Evolutionary conservation across 441 rosid genomes (phyloP), one percentile per base, ranked within the genome.

Genomic region (Gossypium lobatum): DNA sequence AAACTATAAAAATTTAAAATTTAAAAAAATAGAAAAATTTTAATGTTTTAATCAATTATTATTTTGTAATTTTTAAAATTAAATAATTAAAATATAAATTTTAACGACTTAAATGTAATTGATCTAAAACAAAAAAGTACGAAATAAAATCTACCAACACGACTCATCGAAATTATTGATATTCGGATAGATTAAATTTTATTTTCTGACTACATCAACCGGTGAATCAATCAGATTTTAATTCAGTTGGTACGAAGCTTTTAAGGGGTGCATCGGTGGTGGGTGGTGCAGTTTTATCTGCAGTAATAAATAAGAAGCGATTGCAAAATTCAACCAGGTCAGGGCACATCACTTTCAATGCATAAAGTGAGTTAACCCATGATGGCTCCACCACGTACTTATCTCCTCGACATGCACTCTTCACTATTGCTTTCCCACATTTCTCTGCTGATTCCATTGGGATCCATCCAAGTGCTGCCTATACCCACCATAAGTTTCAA

Each of bases 341-440:
- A 0, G 85, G 85, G 75, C 73, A 82, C 60, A 82, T 7, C 16
- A 69, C 59, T 73, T 80, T 82, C 54, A 75, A 37, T n/a, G 75
- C 58, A 80, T 75, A 83, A 1, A 72, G 23, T 0, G 79, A 63
- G 53, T 75, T 72, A 7, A 81, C 23, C 89, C 87, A 85, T 1
- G 78, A 68, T 0, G 93, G 94, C 67, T 81, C 89, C 6, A 79
- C 70, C 73, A 87, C 45, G 84, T 84, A 84, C 64, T 67, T 76
- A 54, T 89, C 91, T 52, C 91, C 89, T 5, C 89, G 75, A 70
- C 90, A 83, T 3, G 80, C 89, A 6, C 88, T 80, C 37, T 55
- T 77, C 73, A 89, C 82, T 4, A 88, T 83, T 25, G 85, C 83
- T 63, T 71, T 87, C 0, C 86, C 91, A 61, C 88, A 86, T 42